A percentile compares a stretch with the other conserved stretches of the same genome.
phyloP scores from a whole-genome alignment of 1,284 basidiomycete species.

The Ustilago esculenta region DNA sequence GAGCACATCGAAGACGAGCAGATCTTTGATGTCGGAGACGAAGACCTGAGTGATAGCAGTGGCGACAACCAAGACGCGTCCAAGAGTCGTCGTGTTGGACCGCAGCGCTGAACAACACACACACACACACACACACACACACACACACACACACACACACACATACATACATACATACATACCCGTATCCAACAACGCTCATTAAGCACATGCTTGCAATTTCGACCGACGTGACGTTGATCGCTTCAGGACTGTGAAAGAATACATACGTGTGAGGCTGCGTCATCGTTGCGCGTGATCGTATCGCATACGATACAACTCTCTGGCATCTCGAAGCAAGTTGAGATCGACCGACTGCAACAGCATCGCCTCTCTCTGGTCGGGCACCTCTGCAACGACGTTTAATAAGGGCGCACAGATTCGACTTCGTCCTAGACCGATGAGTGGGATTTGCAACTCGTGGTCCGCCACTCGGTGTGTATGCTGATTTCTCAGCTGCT shows the following conservation, averaged over 20 bases:
- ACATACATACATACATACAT: no score
- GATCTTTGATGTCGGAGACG: conserved; percentile 71
- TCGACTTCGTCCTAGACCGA: conserved; percentile 57
- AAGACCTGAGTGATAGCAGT: conserved; percentile 49
- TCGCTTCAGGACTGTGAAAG: no score
- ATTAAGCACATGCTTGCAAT: no score
- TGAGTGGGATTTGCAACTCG: conserved; percentile 26
- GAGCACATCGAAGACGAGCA: conserved; percentile 51
- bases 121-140: conserved; percentile 1
- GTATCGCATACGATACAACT: conserved; percentile 51
- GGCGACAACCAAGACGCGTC: conserved; percentile 1
- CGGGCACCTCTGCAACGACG: conserved; percentile 38
- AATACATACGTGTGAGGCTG: not conserved
- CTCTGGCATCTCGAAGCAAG: conserved; percentile 45
- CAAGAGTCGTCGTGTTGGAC: conserved; percentile 6
- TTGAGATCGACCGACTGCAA: conserved; percentile 52
- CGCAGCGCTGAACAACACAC: conserved; percentile 8
- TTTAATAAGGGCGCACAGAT: conserved; percentile 60
- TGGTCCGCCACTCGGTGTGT: conserved; percentile 1
- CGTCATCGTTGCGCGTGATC: conserved; percentile 37
- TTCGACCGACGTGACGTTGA: no score
- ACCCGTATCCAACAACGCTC: no score
- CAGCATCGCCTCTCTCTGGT: conserved; percentile 51
- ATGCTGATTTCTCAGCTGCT: not conserved
- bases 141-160: no score